These are phyloP conservation scores for Apophysomyces sp. DNA, from an alignment of 371 early-diverging fungal species.

Conservation along the genomic window DNA sequence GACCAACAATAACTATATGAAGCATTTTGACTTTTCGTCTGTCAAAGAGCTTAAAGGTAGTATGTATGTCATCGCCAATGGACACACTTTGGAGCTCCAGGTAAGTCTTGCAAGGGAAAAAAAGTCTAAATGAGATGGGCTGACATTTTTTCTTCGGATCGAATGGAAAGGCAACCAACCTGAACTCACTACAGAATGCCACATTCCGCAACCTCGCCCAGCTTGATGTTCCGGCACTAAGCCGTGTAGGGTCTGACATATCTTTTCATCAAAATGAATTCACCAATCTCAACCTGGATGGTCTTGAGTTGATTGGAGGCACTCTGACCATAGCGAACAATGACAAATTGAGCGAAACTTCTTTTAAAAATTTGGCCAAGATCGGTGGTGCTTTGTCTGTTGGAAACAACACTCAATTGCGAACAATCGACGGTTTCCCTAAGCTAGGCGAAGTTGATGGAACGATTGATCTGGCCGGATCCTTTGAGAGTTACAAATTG, in stretches of 20 bases:
- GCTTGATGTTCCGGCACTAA: conserved; percentile 35
- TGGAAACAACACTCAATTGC: conserved; percentile 57
- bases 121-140: background rate
- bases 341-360: conserved; percentile 42
- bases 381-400: conserved; percentile 58
- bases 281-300: conserved; percentile 29
- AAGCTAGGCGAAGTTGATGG: conserved; percentile 49
- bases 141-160: background rate
- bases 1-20: conserved; percentile 52
- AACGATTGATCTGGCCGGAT: conserved; percentile 51
- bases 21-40: conserved; percentile 38
- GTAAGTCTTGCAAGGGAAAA: conserved; percentile 7
- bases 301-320: conserved; percentile 45
- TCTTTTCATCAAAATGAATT: conserved; percentile 58
- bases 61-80: conserved; percentile 47
- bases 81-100: conserved; percentile 25
- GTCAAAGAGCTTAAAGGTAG: conserved; percentile 39
- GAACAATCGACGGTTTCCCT: conserved; percentile 47
- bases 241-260: conserved; percentile 34
- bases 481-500: conserved; percentile 40
- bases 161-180: conserved; percentile 26
- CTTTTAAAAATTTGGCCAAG: conserved; percentile 44
- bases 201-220: conserved; percentile 44
- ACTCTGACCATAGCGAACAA: conserved; percentile 56
- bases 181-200: conserved; percentile 30